These are phyloP conservation scores for Boletellus deceptivus DNA, from an alignment of 1,284 basidiomycete species.

Conservation along the genomic window DNA sequence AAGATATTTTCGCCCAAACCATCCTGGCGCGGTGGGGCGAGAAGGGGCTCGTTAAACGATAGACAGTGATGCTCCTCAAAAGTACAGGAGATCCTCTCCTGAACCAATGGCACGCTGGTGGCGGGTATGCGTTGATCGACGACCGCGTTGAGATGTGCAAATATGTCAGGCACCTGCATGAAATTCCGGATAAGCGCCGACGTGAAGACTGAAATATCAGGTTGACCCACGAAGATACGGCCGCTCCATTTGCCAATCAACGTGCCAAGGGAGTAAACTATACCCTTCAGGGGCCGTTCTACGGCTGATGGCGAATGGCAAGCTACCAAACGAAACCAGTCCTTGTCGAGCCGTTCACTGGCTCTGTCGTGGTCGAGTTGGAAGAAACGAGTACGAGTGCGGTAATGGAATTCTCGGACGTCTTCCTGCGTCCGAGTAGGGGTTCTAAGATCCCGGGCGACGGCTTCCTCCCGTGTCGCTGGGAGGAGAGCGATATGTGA, in stretches of 20 bases:
- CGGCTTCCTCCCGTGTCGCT: constrained; percentile 35
- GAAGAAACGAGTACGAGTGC: constrained; percentile 36
- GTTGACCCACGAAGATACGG: constrained; percentile 37
- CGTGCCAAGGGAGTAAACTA: constrained; percentile 41
- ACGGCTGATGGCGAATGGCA: constrained; percentile 38
- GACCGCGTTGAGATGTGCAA: constrained; percentile 24
- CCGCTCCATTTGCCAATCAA: constrained; percentile 44
- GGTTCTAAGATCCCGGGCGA: constrained; percentile 15
- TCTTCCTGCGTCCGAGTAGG: constrained; percentile 40
- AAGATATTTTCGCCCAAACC: constrained; percentile 41
- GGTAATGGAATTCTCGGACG: constrained; percentile 37
- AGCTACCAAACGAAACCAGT: constrained; percentile 44
- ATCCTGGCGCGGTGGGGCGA: constrained; percentile 31
- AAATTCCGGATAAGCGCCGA: constrained; percentile 14
- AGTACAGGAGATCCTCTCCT: constrained; percentile 39
- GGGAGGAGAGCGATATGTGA: constrained; percentile 28
- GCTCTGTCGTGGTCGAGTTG: constrained; percentile 14
- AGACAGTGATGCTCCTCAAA: constrained; percentile 49
- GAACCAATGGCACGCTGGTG: constrained; percentile 28
- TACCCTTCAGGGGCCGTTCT: constrained; percentile 37
- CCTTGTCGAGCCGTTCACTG: constrained; percentile 37
- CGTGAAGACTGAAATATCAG: constrained; percentile 2
- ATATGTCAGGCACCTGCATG: constrained; percentile 26
- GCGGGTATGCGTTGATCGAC: constrained; percentile 22
- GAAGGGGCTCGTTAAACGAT: constrained; percentile 35